Base-by-base conservation (phyloP, 768 basidiomycete species). In the Termitomyces titanicus region DNA sequence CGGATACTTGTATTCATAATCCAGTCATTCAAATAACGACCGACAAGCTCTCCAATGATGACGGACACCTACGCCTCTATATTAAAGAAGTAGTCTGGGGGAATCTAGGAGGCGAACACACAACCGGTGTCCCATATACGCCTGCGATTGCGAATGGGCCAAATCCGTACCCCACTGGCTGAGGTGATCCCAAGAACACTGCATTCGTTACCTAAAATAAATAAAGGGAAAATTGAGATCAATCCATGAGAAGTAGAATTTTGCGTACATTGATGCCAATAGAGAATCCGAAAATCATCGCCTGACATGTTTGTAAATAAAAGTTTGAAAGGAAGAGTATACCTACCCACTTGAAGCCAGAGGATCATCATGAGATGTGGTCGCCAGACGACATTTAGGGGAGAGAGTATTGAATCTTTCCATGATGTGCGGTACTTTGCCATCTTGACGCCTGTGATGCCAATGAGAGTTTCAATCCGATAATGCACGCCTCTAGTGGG, bases 131-230 rank as follows among this genome's bases (percentile, higher is more conserved):
- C 3, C 74, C 79, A 62, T 83, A 82, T 8, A 67, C 70, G 27
- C 79, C 82, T 0, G 84, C 78, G 43, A 81, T 79, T 12, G 74
- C 76, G 49, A 74, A 77, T 52, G 71, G 72, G 25, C 68, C 73
- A 60, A 80, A 79, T 0, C 78, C 82, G 58, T 74, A 85, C 15
- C 79, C 86, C 5, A 75, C 58, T 0, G 83, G 82, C 0, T 71
- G 71, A 0, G 82, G 82, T 3, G 69, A 70, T 5, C 82, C 83
- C 1, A 86, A 68, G 70, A 87, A 88, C 2, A 86, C 82, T 0
- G 79, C 82, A 52, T 81, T 84, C 1, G 85, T 89, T 84, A 15
- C 76, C 69, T 64, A 86, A 86, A n/a, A n/a, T n/a, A n/a, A n/a
- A n/a, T n/a, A n/a, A n/a, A n/a, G n/a, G n/a, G n/a, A n/a, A n/a